Conservation (phyloP, 2,329 filamentous ascomycete genomes). For the Beauveria asiatica region DNA sequence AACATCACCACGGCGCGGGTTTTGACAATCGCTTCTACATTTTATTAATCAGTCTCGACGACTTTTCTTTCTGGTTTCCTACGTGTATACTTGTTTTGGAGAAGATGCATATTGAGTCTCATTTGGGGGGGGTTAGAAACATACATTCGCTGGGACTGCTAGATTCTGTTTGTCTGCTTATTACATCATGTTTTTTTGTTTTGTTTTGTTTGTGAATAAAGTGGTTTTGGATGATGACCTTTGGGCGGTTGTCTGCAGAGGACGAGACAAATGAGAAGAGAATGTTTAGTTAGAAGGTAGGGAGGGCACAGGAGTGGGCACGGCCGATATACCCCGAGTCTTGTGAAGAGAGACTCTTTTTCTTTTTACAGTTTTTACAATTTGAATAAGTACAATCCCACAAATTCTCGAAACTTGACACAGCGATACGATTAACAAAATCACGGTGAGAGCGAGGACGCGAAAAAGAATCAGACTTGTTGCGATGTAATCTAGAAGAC, state of each 20-base stretch:
- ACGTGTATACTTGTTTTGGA: neutral
- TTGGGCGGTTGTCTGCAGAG: neutral
- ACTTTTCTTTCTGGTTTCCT: neutral
- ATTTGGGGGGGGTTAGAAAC: no score
- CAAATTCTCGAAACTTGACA: conserved; percentile 9
- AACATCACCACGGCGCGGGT: neutral
- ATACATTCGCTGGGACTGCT: neutral
- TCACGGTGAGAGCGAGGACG: no score
- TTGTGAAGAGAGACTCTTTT: neutral
- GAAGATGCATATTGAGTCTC: no score
- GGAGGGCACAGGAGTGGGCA: no score
- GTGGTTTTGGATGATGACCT: neutral
- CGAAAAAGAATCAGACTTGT: no score
- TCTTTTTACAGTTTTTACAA: neutral
- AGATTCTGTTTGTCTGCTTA: neutral
- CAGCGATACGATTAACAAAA: neutral
- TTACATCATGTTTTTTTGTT: neutral
- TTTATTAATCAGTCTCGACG: neutral
- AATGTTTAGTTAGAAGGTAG: no score
- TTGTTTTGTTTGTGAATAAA: neutral
- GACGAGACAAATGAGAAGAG: no score
- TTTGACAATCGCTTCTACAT: neutral
- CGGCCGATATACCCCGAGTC: neutral
- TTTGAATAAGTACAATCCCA: neutral
- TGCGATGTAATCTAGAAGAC: neutral